A percentile compares a stretch with the other conserved stretches of the same genome.
phyloP scores from a whole-genome alignment of 2,329 filamentous ascomycete genomes.

The Saccharata proteae region DNA sequence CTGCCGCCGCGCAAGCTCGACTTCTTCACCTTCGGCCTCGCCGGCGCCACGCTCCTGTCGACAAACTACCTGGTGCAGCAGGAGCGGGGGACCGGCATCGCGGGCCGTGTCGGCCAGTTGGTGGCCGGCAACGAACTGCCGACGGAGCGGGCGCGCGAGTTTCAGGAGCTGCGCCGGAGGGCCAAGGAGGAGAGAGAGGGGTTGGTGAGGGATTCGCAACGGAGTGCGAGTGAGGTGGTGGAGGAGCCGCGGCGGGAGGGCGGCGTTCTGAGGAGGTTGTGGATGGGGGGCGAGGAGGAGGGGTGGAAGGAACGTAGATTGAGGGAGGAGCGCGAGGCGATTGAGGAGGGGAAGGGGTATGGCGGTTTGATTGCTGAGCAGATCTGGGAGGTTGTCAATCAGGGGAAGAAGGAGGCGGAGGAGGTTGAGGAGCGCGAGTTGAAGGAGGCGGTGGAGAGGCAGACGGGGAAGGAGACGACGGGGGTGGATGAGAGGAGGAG shows the following conservation, averaged over 20 bases:
- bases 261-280: conserved; percentile 21
- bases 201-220: conserved; percentile 20
- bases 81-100: conserved; percentile 9
- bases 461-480: no score
- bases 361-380: conserved; percentile 32
- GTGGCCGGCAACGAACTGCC: conserved; percentile 16
- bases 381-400: conserved; percentile 37
- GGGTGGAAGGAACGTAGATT: conserved; percentile 34
- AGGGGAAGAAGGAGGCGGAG: conserved; percentile 25
- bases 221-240: conserved; percentile 12
- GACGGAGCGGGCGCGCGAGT: conserved; percentile 24
- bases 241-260: conserved; percentile 11
- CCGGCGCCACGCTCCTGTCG: conserved; percentile 35
- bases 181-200: conserved; percentile 21
- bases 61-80: conserved; percentile 36
- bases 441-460: no score
- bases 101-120: conserved; percentile 5
- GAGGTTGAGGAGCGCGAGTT: conserved; percentile 18
- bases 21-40: conserved; percentile 44
- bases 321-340: conserved; percentile 31
- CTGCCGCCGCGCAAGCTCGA: conserved; percentile 52
- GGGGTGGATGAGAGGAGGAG: no score
- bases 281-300: conserved; percentile 31
- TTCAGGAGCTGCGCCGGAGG: conserved; percentile 23
- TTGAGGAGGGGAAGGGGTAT: conserved; percentile 28